Percentiles rank a stretch among this genome's conserved stretches.
phyloP scores from a whole-genome alignment of 208 protist genomes.

The Trypanosoma avium region DNA sequence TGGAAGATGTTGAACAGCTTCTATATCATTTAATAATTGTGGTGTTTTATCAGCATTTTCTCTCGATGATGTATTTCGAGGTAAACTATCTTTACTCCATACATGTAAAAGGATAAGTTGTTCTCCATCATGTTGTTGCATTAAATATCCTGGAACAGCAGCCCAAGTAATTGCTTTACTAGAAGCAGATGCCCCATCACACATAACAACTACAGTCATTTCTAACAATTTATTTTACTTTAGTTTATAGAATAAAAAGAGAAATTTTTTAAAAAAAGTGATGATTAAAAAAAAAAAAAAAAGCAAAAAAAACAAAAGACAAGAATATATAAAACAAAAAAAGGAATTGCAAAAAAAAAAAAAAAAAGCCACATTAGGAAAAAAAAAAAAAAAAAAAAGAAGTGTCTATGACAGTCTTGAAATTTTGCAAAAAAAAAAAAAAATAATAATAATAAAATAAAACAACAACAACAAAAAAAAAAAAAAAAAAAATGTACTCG shows the following conservation, averaged over 20 bases:
- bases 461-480: not conserved
- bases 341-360: too few species aligned
- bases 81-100: conserved; percentile 37
- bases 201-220: conserved; percentile 58
- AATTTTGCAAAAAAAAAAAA: too few species aligned
- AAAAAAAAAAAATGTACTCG: not conserved
- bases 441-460: not conserved
- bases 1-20: not conserved
- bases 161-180: conserved; percentile 69
- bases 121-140: conserved; percentile 38
- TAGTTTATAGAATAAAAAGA: too few species aligned
- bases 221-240: not conserved
- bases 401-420: too few species aligned
- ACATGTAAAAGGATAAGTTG: conserved; percentile 72
- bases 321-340: too few species aligned
- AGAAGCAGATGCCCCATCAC: conserved; percentile 71
- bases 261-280: too few species aligned
- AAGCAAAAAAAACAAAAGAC: too few species aligned
- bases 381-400: too few species aligned
- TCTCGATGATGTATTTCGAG: not conserved
- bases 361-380: too few species aligned
- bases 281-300: too few species aligned
- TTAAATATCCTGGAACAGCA: conserved; percentile 39
- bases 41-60: conserved; percentile 3
- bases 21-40: conserved; percentile 6